Evolutionary conservation across 2,329 filamentous ascomycete genomes (phyloP), one percentile per base, ranked within the genome.

Genomic region (Cordyceps farinosa): DNA sequence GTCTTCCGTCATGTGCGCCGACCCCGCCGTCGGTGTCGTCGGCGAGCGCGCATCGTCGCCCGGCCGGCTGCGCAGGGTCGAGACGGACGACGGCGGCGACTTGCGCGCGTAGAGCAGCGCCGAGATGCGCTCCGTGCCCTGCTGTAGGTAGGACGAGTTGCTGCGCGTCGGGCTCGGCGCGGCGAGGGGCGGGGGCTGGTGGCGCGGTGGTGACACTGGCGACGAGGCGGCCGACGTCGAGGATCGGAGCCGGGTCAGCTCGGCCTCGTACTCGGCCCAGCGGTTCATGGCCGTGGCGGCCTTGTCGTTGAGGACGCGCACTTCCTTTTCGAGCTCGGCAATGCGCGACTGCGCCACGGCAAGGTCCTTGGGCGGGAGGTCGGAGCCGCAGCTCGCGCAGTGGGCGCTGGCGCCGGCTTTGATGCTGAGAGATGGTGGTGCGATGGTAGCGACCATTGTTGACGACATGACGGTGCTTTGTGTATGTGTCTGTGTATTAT

Each of bases 241-340:
- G 42, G 76, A 77, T 67, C 85, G 85, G 61, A 92, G 79, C 51
- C 76, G 79, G 51, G 85, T 80, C 47, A 92, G 82, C 73, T 92
- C 89, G 75, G 92, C 90, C 76, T 94, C 90, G 80, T 92, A 92
- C 78, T 92, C 88, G 71, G 90, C 89, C 83, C 84, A 87, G 72
- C 82, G 84, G 74, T 87, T 83, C 66, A 86, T 82, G 72, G 80
- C 80, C 40, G 86, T 84, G 3, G 87, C 83, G 62, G 88, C 88
- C 75, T 90, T 91, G 68, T 90, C 81, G 73, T 87, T 91, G 64
- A 93, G 82, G 61, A 87, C 76, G 62, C 84, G 82, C 61, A 93
- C 86, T 71, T 92, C 89, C 42, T 84, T 81, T 74, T 92, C 86
- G 51, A 94, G 81, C 69, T 92, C 88, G 66, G 82, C 77, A 70